Evolutionary conservation across 2,329 filamentous ascomycete genomes (phyloP).

Genomic region (Paramyrothecium sp.): DNA sequence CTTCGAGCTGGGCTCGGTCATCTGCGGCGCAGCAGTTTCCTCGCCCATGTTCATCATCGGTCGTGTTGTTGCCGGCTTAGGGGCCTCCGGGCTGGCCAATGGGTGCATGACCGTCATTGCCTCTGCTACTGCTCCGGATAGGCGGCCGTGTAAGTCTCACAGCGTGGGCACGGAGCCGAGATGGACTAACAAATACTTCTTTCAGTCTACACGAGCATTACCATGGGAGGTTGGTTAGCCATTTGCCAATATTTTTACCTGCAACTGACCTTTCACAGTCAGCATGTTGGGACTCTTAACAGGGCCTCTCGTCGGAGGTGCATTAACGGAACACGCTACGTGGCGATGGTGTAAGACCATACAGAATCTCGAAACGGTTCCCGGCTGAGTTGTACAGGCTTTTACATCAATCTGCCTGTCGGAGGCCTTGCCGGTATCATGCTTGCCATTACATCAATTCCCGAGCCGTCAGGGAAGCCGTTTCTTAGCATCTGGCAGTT

Average conservation of each 20-base stretch:
- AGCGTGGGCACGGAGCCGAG: neutral
- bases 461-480: conserved; percentile 31
- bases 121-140: conserved; percentile 11
- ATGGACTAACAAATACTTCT: neutral
- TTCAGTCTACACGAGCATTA: conserved; percentile 4
- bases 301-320: conserved; percentile 23
- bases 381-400: conserved; percentile 22
- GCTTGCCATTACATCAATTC: conserved; percentile 30
- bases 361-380: neutral
- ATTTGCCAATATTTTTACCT: neutral
- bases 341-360: conserved; percentile 27
- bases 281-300: conserved; percentile 24
- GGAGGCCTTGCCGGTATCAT: conserved; percentile 32
- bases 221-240: conserved; percentile 6
- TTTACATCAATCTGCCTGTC: conserved; percentile 46
- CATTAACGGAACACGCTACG: conserved; percentile 22
- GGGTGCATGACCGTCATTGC: conserved; percentile 14
- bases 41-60: conserved; percentile 17
- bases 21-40: conserved; percentile 15
- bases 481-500: conserved; percentile 22
- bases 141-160: conserved; percentile 12
- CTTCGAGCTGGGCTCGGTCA: conserved; percentile 15
- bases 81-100: conserved; percentile 14
- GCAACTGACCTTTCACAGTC: neutral
- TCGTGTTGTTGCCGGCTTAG: conserved; percentile 15